Conservation (phyloP, 768 basidiomycete genomes). For the Suillus americanus region DNA sequence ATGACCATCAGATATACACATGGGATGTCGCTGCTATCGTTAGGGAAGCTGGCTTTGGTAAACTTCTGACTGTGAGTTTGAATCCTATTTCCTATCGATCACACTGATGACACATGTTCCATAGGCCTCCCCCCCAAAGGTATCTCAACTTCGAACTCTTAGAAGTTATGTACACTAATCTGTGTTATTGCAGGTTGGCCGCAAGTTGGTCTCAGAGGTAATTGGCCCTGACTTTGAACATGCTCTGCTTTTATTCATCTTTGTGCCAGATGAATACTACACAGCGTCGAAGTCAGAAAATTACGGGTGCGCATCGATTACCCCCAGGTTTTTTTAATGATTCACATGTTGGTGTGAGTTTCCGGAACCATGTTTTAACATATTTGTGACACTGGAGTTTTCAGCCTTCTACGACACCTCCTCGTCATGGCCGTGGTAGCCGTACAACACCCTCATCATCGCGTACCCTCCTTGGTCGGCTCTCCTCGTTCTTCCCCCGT, state of each 20-base stretch:
- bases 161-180: background rate
- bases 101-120: background rate
- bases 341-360: background rate
- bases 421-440: background rate
- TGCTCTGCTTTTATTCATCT: background rate
- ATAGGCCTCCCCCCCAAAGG: background rate
- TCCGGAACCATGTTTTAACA: too few species aligned
- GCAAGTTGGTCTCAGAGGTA: background rate
- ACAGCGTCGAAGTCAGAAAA: background rate
- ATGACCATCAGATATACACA: background rate
- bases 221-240: background rate
- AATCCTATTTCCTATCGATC: background rate
- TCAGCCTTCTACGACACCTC: background rate
- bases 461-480: background rate
- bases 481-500: background rate
- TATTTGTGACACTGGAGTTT: background rate
- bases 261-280: background rate
- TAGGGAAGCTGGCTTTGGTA: background rate
- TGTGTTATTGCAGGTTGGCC: background rate
- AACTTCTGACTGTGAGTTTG: background rate
- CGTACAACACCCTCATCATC: background rate
- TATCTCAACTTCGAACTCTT: background rate
- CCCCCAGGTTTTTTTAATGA: background rate
- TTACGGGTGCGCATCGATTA: background rate
- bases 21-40: background rate